These are phyloP conservation scores for Smithsoniella earleae DNA, from an alignment of 163 green algal genomes.

Conservation along the genomic window DNA sequence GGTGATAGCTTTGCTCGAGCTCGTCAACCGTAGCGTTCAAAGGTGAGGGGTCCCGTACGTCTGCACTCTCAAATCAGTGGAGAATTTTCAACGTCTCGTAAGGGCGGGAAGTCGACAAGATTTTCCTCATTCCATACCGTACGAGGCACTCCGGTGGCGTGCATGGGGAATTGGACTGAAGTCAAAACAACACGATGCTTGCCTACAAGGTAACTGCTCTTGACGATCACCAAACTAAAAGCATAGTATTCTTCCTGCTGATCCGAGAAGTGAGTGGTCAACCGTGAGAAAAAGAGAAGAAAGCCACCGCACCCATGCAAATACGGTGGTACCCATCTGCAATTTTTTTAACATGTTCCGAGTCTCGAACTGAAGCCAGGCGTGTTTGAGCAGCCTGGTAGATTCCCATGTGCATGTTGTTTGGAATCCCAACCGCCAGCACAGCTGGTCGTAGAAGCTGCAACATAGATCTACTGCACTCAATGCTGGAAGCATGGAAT, in stretches of 20 bases:
- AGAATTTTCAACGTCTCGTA: no score
- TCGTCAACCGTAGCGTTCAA: not conserved
- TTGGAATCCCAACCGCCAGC: constrained; percentile 11
- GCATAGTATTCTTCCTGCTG: no score
- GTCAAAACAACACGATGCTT: no score
- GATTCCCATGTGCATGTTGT: constrained; percentile 9
- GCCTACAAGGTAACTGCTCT: no score
- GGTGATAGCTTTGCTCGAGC: not conserved
- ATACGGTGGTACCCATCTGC: constrained; percentile 17
- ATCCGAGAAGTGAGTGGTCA: no score
- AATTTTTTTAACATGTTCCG: not conserved
- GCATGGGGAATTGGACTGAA: no score
- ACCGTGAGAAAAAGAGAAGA: no score
- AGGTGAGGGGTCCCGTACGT: not conserved
- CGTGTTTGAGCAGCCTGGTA: not conserved
- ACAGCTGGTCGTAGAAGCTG: not conserved
- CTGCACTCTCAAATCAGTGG: no score
- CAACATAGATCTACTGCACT: not conserved
- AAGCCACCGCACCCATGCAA: constrained; percentile 6
- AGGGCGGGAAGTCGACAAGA: no score
- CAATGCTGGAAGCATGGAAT: constrained; percentile 18
- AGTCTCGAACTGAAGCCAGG: not conserved
- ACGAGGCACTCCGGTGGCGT: no score
- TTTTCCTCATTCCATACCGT: no score
- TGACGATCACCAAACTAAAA: no score